Evolutionary conservation across 192 early-diverging fungal genomes (phyloP), one percentile per base, ranked within the genome.

Genomic region (Rhizophagus clarus): DNA sequence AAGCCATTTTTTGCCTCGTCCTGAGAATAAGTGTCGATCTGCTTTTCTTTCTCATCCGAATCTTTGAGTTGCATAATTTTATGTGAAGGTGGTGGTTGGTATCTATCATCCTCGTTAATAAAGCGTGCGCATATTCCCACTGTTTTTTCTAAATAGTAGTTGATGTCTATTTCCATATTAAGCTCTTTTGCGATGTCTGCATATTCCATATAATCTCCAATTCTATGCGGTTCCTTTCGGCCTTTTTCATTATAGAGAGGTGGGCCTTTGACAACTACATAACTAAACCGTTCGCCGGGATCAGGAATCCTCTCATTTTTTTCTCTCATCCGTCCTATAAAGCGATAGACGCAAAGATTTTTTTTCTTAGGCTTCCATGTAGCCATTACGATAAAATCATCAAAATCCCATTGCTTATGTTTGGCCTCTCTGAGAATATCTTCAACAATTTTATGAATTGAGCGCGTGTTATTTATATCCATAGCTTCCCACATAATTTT

Each of bases 361-460:
- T 32, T 32, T 32, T 32, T 32, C 32, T 32, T 32, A 42, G 71
- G 71, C n/a, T 49, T 73, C 71, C 71, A 73, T 9, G 22, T 47
- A 42, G 0, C 34, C 45, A 17, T 73, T n/a, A 0, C 14, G 15
- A 73, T 73, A 73, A 73, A 73, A 4, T 73, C 10, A 47, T 9
- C 5, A 12, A 47, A 73, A 9, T 61, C 31, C 71, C 45, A 40
- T 31, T 61, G 4, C 47, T 73, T 4, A 7, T 70, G 9, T 22
- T 45, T 0, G 1, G 10, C n/a, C 0, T 15, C 45, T 45, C 20
- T 47, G 0, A 73, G 71, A 73, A 24, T 24, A 22, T 73, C 45
- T 73, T 73, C 37, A 42, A 73, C 71, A 73, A 73, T 73, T 49
- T 73, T 0, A 45, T 73, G 71, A 3, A 73, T 47, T 3, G 45